Evolutionary conservation across 2,329 filamentous ascomycete species (phyloP).

Genomic region (Aspergillus ustus): DNA sequence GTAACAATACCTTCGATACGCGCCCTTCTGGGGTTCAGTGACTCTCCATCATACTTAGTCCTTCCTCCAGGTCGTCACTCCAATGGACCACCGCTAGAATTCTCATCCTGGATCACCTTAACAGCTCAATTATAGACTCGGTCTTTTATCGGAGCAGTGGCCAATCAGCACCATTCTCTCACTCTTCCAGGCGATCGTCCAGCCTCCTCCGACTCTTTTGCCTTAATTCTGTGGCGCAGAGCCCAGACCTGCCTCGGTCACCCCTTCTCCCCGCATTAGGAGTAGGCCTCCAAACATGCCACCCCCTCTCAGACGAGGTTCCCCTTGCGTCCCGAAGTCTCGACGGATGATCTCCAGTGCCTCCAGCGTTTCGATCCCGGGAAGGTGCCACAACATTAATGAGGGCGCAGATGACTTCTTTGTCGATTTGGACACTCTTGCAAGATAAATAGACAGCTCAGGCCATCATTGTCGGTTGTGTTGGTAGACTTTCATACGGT

Average conservation of each 20-base stretch:
- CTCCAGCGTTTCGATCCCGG: not conserved
- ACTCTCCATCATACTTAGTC: not conserved
- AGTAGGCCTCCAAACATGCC: not conserved
- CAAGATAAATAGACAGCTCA: slow-evolving; percentile 15
- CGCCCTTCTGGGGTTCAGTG: not conserved
- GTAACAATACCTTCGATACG: too few relatives aligned
- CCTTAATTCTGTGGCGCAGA: not conserved
- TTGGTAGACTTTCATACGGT: slow-evolving; percentile 14
- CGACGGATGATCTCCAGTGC: slow-evolving; percentile 25
- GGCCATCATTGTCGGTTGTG: not conserved
- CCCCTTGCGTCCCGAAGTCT: slow-evolving; percentile 27
- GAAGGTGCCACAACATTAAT: slow-evolving; percentile 17
- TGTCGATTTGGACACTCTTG: not conserved
- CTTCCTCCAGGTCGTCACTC: not conserved
- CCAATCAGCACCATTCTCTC: slow-evolving; percentile 27
- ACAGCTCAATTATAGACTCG: slow-evolving; percentile 21
- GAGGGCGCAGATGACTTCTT: slow-evolving; percentile 6
- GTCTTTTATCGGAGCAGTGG: slow-evolving; percentile 34
- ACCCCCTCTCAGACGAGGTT: not conserved
- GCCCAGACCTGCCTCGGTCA: not conserved
- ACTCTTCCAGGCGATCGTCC: slow-evolving; percentile 22
- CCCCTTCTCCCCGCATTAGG: slow-evolving; percentile 8
- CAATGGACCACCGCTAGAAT: not conserved
- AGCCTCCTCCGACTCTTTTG: not conserved
- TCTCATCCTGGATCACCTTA: not conserved